Evolutionary conservation across 192 early-diverging fungal species (phyloP).

Genomic region (Dispira simplex): DNA sequence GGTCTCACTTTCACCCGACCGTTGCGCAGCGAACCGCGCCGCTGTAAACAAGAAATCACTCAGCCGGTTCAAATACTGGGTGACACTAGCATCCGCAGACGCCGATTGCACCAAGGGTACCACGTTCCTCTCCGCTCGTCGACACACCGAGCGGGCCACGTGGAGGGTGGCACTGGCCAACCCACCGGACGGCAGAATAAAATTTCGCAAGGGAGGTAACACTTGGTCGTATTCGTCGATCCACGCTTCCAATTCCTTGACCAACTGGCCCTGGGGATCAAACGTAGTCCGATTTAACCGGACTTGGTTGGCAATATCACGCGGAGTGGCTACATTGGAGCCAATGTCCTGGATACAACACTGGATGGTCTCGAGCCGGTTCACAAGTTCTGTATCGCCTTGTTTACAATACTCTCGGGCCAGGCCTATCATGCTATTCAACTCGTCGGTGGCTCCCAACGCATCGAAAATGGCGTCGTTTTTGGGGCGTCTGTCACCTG

Average conservation of each 20-base stretch:
- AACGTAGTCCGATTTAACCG: constrained; percentile 59
- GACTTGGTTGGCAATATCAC: constrained; percentile 34
- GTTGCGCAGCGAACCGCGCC: constrained; percentile 61
- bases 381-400: constrained; percentile 13
- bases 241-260: constrained; percentile 57
- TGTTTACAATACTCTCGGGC: constrained; percentile 23
- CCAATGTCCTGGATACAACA: constrained; percentile 79
- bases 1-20: constrained; percentile 49
- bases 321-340: constrained; percentile 85
- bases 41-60: constrained; percentile 89
- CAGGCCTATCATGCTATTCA: constrained; percentile 31
- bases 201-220: constrained; percentile 62
- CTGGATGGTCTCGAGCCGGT: constrained; percentile 46
- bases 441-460: constrained; percentile 78
- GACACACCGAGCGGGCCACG: constrained; percentile 66
- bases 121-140: constrained; percentile 72
- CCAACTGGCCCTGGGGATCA: constrained; percentile 47
- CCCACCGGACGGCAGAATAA: constrained; percentile 89
- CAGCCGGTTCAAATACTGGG: constrained; percentile 61
- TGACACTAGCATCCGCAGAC: constrained; percentile 37
- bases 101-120: constrained; percentile 47
- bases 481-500: constrained; percentile 79
- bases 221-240: constrained; percentile 59
- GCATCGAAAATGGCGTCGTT: constrained; percentile 84
- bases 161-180: constrained; percentile 66